Conservation (phyloP, 2,329 filamentous ascomycete species). For the Hypoxylon rubiginosum region DNA sequence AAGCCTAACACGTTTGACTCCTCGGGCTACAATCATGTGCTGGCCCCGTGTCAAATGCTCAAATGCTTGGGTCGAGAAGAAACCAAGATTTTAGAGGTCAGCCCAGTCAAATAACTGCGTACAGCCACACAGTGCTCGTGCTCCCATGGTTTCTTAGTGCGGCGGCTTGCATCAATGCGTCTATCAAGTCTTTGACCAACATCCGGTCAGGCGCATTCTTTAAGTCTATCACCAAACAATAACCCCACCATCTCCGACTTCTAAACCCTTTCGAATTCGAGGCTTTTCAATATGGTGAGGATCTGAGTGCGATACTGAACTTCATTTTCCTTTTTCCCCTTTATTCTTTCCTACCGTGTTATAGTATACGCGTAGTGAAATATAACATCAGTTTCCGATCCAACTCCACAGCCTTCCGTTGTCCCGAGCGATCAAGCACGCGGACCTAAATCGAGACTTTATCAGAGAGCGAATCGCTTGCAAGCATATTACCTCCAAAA, state of each 20-base stretch:
- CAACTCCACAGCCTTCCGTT: background rate
- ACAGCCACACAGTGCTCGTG: slow-evolving; percentile 13
- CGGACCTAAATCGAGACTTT: slow-evolving; percentile 2
- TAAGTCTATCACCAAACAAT: slow-evolving; percentile 24
- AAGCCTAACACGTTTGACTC: slow-evolving; percentile 9
- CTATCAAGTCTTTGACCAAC: slow-evolving; percentile 27
- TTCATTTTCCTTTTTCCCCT: slow-evolving; percentile 9
- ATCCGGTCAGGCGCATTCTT: slow-evolving; percentile 23
- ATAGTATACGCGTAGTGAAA: slow-evolving; percentile 13
- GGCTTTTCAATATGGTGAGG: slow-evolving; percentile 34
- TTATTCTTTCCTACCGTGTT: slow-evolving; percentile 16
- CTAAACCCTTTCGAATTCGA: slow-evolving; percentile 13
- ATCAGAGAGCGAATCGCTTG: background rate
- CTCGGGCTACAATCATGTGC: background rate
- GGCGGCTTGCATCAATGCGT: slow-evolving; percentile 7
- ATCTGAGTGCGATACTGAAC: slow-evolving; percentile 16
- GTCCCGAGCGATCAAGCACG: background rate
- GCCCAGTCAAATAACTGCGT: slow-evolving; percentile 6
- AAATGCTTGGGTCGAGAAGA: background rate
- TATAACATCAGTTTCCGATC: slow-evolving; percentile 2
- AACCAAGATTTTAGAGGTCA: slow-evolving; percentile 4
- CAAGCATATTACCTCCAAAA: slow-evolving; percentile 18
- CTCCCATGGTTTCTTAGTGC: slow-evolving; percentile 8
- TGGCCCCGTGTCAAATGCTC: slow-evolving; percentile 1
- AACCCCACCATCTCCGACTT: slow-evolving; percentile 9